phyloP scores from a whole-genome alignment of 148 eudicot genomes.

The Chenopodium quinoa region DNA sequence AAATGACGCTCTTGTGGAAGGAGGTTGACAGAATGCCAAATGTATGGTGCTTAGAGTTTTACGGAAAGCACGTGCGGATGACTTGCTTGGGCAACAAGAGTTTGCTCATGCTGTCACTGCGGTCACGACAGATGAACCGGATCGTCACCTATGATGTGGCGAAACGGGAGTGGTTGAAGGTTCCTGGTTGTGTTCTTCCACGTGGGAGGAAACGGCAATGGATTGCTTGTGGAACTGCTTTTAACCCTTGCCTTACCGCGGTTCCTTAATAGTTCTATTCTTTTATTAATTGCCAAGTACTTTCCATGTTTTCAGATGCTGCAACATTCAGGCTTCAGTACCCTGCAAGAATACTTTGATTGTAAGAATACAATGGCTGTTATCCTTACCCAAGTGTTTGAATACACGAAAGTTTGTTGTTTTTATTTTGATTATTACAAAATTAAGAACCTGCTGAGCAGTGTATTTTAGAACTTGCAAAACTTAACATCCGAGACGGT shows the following conservation, averaged over 20 bases:
- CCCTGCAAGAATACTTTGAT: neutral
- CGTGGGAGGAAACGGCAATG: constrained; percentile 70
- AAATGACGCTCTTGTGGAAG: constrained; percentile 97
- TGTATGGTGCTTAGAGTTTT: constrained; percentile 96
- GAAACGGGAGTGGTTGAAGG: constrained; percentile 73
- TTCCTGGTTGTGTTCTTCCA: constrained; percentile 60
- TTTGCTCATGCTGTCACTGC: constrained; percentile 82
- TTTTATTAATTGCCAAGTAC: neutral
- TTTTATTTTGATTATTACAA: neutral
- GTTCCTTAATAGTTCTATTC: constrained; percentile 36
- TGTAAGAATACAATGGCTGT: neutral
- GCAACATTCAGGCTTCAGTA: neutral
- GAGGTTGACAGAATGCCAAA: constrained; percentile 99
- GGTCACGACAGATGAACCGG: constrained; percentile 77
- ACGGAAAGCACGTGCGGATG: constrained; percentile 92
- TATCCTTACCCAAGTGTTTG: neutral
- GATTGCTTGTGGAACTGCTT: constrained; percentile 82
- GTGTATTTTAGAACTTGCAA: constrained; percentile 6
- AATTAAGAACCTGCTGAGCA: neutral
- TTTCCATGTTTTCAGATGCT: neutral
- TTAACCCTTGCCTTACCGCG: constrained; percentile 73
- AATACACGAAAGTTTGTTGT: neutral
- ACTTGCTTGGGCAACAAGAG: constrained; percentile 91
- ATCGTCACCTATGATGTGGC: constrained; percentile 65
- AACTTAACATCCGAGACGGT: neutral